phyloP scores from a whole-genome alignment of 1,139 yeast genomes.

The Trichomonascaceae sp. region DNA sequence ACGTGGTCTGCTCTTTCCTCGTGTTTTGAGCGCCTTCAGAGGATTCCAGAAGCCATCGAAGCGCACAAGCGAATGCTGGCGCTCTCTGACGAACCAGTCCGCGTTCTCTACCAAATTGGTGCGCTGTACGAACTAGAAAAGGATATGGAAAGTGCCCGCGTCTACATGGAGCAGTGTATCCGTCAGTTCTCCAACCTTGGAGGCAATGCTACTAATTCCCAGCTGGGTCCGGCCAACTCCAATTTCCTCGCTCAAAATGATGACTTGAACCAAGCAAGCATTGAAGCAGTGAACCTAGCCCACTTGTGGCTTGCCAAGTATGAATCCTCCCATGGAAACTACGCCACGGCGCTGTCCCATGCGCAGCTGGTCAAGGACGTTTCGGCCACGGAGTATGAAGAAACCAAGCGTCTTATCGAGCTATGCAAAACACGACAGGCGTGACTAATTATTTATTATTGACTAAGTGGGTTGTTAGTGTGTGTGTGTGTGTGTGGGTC shows the following conservation, averaged over 20 bases:
- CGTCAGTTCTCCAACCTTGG: too few relatives aligned
- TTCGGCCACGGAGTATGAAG: background rate
- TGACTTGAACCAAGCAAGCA: background rate
- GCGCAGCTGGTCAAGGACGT: background rate
- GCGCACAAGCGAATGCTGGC: constrained; percentile 39
- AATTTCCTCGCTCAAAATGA: background rate
- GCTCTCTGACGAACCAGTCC: constrained; percentile 35
- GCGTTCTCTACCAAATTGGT: constrained; percentile 57
- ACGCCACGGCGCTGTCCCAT: background rate
- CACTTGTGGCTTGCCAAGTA: background rate
- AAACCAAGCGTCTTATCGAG: background rate
- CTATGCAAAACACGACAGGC: background rate
- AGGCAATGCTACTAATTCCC: constrained; percentile 17
- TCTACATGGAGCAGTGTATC: constrained; percentile 61
- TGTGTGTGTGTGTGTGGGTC: too few relatives aligned
- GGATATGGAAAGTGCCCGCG: constrained; percentile 41
- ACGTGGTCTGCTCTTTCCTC: constrained; percentile 97
- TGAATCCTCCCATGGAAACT: background rate
- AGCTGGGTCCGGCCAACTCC: background rate
- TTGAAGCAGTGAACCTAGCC: background rate
- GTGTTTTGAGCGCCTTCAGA: constrained; percentile 72
- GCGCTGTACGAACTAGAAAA: constrained; percentile 45
- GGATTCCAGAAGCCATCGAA: constrained; percentile 49
- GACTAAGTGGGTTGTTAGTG: too few relatives aligned
- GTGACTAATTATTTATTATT: too few relatives aligned